Percentiles rank a stretch among this genome's conserved stretches.
These are phyloP conservation scores for Acanthamoeba comandoni DNA, from an alignment of 208 protist genomes.

Conservation along the genomic window DNA sequence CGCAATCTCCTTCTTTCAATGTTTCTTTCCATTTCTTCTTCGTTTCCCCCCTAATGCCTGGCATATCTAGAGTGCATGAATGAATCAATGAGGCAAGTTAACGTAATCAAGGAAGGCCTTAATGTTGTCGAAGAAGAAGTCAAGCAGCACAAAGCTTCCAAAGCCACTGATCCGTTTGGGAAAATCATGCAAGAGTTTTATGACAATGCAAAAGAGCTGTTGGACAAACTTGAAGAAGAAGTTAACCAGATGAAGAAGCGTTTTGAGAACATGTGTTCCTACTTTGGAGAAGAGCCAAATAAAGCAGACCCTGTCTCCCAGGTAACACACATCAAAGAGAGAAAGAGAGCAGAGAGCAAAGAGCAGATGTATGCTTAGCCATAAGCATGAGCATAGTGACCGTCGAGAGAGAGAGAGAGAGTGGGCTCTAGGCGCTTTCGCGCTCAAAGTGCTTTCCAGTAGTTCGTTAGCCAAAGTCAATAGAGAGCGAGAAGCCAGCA, in stretches of 20 bases:
- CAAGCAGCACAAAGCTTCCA: constrained; percentile 2
- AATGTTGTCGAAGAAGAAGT: not conserved
- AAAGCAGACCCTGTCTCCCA: constrained; percentile 46
- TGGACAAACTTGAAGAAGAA: constrained; percentile 28
- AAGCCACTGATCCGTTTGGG: constrained; percentile 35
- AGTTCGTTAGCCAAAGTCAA: too few species aligned
- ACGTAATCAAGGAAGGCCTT: constrained; percentile 15
- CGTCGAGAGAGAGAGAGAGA: too few species aligned
- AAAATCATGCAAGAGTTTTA: constrained; percentile 37
- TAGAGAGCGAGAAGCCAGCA: too few species aligned
- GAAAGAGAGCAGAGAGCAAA: too few species aligned
- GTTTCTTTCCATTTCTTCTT: too few species aligned
- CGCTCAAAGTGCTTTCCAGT: too few species aligned
- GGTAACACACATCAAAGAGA: too few species aligned
- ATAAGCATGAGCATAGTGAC: too few species aligned
- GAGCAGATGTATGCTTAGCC: too few species aligned
- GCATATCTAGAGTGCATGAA: constrained; percentile 47
- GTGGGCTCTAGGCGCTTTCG: too few species aligned
- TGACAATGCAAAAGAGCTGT: constrained; percentile 22
- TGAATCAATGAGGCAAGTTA: not conserved
- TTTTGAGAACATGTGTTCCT: constrained; percentile 52
- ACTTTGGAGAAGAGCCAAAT: constrained; percentile 44
- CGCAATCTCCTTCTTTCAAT: too few species aligned
- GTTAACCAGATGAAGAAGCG: constrained; percentile 59
- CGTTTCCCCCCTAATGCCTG: too few species aligned